phyloP scores from a whole-genome alignment of 495 filamentous ascomycete species.

The Penicillium parvum region DNA sequence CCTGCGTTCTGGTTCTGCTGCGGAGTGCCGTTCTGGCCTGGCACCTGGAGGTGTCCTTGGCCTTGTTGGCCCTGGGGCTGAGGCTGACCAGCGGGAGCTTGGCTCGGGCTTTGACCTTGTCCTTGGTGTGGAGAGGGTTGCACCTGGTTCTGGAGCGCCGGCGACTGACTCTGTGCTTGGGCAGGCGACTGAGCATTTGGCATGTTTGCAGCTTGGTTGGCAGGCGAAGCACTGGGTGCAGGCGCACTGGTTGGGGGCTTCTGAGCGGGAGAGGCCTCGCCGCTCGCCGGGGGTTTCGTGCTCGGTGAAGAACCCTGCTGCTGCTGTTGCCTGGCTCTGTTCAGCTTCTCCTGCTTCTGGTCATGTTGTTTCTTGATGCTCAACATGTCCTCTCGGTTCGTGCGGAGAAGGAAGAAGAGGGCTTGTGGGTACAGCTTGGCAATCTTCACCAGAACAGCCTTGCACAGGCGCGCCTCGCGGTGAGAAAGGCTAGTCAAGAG shows the following conservation, averaged over 20 bases:
- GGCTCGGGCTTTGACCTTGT: slow-evolving; percentile 24
- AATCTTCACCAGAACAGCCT: slow-evolving; percentile 81
- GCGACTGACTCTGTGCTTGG: slow-evolving; percentile 1
- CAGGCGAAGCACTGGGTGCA: slow-evolving; percentile 26
- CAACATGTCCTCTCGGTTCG: slow-evolving; percentile 90
- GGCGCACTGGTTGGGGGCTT: slow-evolving; percentile 37
- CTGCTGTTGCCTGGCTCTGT: slow-evolving; percentile 36
- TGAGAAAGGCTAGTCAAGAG: slow-evolving; percentile 83
- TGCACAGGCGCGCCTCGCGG: slow-evolving; percentile 81
- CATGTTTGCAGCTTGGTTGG: slow-evolving; percentile 30
- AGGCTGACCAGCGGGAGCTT: slow-evolving; percentile 27
- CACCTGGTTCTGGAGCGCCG: slow-evolving; percentile 15
- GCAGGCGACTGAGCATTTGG: slow-evolving; percentile 30
- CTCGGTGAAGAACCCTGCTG: slow-evolving; percentile 44
- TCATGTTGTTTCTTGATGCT: slow-evolving; percentile 86
- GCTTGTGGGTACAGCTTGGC: slow-evolving; percentile 93
- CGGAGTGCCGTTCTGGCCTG: slow-evolving; percentile 33
- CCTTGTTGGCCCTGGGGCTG: slow-evolving; percentile 28
- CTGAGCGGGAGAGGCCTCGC: slow-evolving; percentile 39
- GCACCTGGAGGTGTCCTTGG: slow-evolving; percentile 37
- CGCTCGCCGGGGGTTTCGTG: slow-evolving; percentile 50
- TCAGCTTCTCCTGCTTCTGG: slow-evolving; percentile 64
- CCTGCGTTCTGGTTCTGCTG: slow-evolving; percentile 29
- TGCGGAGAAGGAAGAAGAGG: slow-evolving; percentile 89
- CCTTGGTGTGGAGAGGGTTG: slow-evolving; percentile 22